Conservation (phyloP, 1,284 basidiomycete genomes). For the Chondrostereum purpureum region DNA sequence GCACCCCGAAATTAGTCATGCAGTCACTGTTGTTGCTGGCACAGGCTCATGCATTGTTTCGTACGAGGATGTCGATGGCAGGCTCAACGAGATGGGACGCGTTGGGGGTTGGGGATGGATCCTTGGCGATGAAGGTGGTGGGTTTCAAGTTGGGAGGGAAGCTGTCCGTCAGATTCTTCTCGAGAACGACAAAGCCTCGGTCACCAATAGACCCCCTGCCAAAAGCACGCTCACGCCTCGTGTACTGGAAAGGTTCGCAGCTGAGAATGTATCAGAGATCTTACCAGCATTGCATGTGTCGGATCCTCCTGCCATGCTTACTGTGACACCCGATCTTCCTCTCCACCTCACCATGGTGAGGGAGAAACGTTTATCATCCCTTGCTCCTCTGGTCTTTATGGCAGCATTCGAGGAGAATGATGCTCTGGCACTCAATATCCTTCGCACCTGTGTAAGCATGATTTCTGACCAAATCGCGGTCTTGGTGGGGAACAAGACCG, state of each 20-base stretch:
- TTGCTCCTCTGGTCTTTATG: constrained; percentile 66
- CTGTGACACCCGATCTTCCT: constrained; percentile 18
- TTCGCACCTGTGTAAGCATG: constrained; percentile 40
- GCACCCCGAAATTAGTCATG: constrained; percentile 49
- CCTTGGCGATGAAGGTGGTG: constrained; percentile 74
- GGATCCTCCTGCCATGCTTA: constrained; percentile 31
- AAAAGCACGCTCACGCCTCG: constrained; percentile 32
- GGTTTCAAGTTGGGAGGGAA: constrained; percentile 69
- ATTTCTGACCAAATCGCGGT: constrained; percentile 59
- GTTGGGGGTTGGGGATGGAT: constrained; percentile 82
- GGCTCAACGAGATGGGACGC: constrained; percentile 55
- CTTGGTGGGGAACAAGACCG: constrained; percentile 37
- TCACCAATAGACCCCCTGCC: constrained; percentile 28
- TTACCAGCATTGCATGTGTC: constrained; percentile 54
- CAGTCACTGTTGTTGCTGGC: constrained; percentile 62
- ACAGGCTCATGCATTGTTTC: constrained; percentile 67
- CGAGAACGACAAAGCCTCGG: constrained; percentile 46
- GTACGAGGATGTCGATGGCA: constrained; percentile 37
- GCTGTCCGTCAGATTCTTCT: constrained; percentile 58
- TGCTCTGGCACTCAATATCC: constrained; percentile 51
- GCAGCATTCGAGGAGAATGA: constrained; percentile 63
- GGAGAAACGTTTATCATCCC: constrained; percentile 68
- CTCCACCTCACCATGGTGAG: constrained; percentile 36
- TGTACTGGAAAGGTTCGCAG: constrained; percentile 50
- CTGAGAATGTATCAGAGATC: constrained; percentile 53